These are phyloP conservation scores for Wallemia hederae DNA, from an alignment of 1,284 basidiomycete species.

Conservation along the genomic window DNA sequence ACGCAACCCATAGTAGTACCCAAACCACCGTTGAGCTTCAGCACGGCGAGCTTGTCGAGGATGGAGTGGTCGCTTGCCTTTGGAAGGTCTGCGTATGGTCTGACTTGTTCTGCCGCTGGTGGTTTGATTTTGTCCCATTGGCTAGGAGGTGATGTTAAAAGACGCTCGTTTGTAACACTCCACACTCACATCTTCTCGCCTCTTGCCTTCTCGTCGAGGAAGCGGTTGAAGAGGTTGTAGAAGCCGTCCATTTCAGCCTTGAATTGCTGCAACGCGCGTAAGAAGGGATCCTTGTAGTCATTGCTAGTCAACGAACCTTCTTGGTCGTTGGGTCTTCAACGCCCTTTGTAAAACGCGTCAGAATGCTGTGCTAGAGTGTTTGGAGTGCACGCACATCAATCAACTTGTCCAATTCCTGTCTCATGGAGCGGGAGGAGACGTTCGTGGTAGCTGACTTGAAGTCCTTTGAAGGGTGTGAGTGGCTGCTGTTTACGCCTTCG, in stretches of 20 bases:
- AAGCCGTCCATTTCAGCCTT: slow-evolving; percentile 97
- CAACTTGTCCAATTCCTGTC: slow-evolving; percentile 87
- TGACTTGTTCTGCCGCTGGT: slow-evolving; percentile 71
- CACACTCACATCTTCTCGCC: slow-evolving; percentile 61
- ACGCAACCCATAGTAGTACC: slow-evolving; percentile 85
- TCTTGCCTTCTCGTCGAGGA: slow-evolving; percentile 80
- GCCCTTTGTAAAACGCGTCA: slow-evolving; percentile 14
- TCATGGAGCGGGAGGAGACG: slow-evolving; percentile 89
- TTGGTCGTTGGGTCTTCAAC: slow-evolving; percentile 48
- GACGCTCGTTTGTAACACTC: slow-evolving; percentile 1
- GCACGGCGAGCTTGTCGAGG: slow-evolving; percentile 81
- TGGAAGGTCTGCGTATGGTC: slow-evolving; percentile 51
- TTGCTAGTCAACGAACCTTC: slow-evolving; percentile 24
- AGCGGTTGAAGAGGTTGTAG: slow-evolving; percentile 96
- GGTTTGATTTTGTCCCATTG: slow-evolving; percentile 96
- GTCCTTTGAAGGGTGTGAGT: slow-evolving; percentile 18
- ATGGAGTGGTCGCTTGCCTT: slow-evolving; percentile 32
- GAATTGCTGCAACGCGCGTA: slow-evolving; percentile 20
- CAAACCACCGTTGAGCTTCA: slow-evolving; percentile 98
- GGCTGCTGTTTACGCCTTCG: background rate
- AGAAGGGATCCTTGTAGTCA: background rate
- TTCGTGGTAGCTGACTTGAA: slow-evolving; percentile 97
- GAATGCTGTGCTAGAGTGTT: background rate
- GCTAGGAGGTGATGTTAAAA: too few relatives aligned
- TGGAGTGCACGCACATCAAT: slow-evolving; percentile 21